Evolutionary conservation across 805 yeast species (phyloP).

Genomic region (Pichia occidentalis): DNA sequence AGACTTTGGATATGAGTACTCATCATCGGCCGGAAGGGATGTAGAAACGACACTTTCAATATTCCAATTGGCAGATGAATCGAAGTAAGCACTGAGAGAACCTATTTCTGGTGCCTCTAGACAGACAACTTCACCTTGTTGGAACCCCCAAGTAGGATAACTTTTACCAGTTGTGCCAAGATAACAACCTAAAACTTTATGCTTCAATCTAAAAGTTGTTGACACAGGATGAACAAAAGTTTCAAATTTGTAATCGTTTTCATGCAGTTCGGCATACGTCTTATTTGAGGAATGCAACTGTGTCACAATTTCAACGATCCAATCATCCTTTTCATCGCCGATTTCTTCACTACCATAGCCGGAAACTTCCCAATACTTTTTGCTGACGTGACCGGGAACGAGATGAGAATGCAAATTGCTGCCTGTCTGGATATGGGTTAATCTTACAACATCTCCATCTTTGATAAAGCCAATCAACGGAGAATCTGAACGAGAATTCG

Average conservation of each 20-base stretch:
- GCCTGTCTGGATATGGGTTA: slow-evolving; percentile 55
- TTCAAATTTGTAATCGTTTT: slow-evolving; percentile 37
- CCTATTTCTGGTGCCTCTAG: slow-evolving; percentile 41
- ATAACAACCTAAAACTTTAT: slow-evolving; percentile 69
- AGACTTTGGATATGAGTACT: slow-evolving; percentile 38
- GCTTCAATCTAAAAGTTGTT: slow-evolving; percentile 71
- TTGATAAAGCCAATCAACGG: slow-evolving; percentile 29
- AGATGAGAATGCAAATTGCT: slow-evolving; percentile 69
- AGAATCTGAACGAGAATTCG: slow-evolving; percentile 30
- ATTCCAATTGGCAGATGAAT: slow-evolving; percentile 76
- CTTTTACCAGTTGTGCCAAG: slow-evolving; percentile 73
- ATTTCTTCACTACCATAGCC: slow-evolving; percentile 60
- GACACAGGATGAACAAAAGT: slow-evolving; percentile 69
- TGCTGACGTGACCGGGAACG: slow-evolving; percentile 55
- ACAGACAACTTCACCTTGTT: slow-evolving; percentile 87
- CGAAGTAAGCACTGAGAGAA: slow-evolving; percentile 24
- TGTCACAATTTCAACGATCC: slow-evolving; percentile 65
- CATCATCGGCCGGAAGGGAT: slow-evolving; percentile 32
- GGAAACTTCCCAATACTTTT: slow-evolving; percentile 50
- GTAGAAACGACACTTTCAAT: slow-evolving; percentile 61
- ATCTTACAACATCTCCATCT: slow-evolving; percentile 57
- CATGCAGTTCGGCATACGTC: slow-evolving; percentile 22
- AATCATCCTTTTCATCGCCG: slow-evolving; percentile 72
- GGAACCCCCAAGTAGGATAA: slow-evolving; percentile 96
- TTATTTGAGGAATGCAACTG: slow-evolving; percentile 35